phyloP scores from a whole-genome alignment of 805 yeast genomes.

The Kazachstania psychrophila region DNA sequence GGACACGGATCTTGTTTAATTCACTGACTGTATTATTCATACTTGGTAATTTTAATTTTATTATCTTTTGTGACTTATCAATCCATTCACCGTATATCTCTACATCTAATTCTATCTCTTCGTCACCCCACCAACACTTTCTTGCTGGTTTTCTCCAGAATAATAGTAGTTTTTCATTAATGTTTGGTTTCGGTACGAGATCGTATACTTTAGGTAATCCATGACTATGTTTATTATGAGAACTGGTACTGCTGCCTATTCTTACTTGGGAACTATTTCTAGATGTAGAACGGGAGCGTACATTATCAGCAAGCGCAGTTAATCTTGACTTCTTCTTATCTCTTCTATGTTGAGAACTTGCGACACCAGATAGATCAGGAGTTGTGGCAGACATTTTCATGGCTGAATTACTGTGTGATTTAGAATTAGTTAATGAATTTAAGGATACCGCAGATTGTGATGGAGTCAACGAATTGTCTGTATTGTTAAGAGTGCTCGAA shows the following conservation, averaged over 20 bases:
- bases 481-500: not conserved
- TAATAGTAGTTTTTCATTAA: conserved; percentile 57
- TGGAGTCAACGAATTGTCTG: conserved; percentile 7
- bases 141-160: conserved; percentile 98
- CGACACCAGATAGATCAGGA: not conserved
- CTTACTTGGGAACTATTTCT: conserved; percentile 35
- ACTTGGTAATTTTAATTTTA: conserved; percentile 12
- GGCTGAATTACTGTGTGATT: conserved; percentile 20
- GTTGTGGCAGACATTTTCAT: conserved; percentile 2
- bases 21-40: conserved; percentile 8
- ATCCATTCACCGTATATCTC: conserved; percentile 25
- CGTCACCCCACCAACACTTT: conserved; percentile 95
- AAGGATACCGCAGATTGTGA: conserved; percentile 10
- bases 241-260: conserved; percentile 18
- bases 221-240: not conserved
- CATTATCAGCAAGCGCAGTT: conserved; percentile 51
- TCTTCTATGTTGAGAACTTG: conserved; percentile 7
- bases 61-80: conserved; percentile 7
- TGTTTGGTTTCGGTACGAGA: conserved; percentile 28
- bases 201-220: conserved; percentile 25
- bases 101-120: conserved; percentile 38
- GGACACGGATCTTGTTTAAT: conserved; percentile 24
- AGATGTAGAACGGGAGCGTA: conserved; percentile 51
- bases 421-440: conserved; percentile 11
- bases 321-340: conserved; percentile 45